Evolutionary conservation across 148 eudicot genomes (phyloP).

Genomic region (Chenopodium album): DNA sequence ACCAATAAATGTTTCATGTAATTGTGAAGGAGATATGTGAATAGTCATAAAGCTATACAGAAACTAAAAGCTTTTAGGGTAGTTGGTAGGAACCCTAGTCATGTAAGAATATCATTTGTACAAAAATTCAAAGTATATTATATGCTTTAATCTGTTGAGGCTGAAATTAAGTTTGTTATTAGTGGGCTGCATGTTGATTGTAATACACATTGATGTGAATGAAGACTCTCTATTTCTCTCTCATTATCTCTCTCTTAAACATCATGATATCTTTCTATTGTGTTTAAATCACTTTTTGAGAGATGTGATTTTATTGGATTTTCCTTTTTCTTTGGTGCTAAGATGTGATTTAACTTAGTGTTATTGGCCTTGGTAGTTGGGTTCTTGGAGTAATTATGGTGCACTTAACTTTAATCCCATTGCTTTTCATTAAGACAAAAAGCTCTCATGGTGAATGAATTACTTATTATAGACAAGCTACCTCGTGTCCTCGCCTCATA

Average conservation of each 20-base stretch:
- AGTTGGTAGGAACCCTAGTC: constrained; percentile 33
- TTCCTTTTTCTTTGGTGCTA: constrained; percentile 14
- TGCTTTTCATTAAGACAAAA: constrained; percentile 22
- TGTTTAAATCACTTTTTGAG: constrained; percentile 24
- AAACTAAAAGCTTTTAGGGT: constrained; percentile 16
- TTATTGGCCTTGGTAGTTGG: constrained; percentile 31
- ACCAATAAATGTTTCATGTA: constrained; percentile 36
- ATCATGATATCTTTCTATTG: constrained; percentile 19
- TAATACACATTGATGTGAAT: constrained; percentile 27
- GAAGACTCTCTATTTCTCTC: constrained; percentile 16
- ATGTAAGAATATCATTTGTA: constrained; percentile 30
- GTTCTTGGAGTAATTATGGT: constrained; percentile 24
- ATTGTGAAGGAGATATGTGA: constrained; percentile 38
- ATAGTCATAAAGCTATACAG: constrained; percentile 25
- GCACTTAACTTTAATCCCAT: constrained; percentile 28
- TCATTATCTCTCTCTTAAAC: constrained; percentile 14
- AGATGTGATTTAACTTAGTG: constrained; percentile 23
- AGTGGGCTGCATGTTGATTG: constrained; percentile 28
- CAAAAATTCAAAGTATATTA: constrained; percentile 18
- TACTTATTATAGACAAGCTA: background rate
- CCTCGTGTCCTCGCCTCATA: no score
- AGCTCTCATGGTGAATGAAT: constrained; percentile 9
- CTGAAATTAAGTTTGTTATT: constrained; percentile 25
- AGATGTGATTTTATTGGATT: constrained; percentile 18
- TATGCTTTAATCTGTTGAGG: constrained; percentile 12